Conservation (phyloP, 805 yeast genomes). For the Candida chauliodis region DNA sequence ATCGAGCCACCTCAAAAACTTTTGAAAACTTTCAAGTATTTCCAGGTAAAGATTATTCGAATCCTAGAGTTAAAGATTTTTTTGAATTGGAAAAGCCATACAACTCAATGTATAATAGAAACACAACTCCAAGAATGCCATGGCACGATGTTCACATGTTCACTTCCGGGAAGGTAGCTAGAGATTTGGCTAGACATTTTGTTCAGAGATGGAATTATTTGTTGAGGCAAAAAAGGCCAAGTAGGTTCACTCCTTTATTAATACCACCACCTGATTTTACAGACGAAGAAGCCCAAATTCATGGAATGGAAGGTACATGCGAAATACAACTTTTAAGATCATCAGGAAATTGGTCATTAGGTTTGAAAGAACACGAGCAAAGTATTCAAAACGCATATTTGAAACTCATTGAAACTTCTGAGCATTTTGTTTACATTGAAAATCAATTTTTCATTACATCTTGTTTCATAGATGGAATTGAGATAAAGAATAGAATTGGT, state of each 20-base stretch:
- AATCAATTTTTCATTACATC: constrained; percentile 93
- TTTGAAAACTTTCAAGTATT: constrained; percentile 59
- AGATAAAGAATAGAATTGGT: constrained; percentile 84
- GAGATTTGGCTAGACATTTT: constrained; percentile 90
- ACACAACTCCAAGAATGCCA: constrained; percentile 87
- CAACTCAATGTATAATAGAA: constrained; percentile 87
- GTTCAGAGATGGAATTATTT: constrained; percentile 97
- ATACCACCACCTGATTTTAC: constrained; percentile 91
- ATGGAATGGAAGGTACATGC: constrained; percentile 76
- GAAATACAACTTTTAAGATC: constrained; percentile 89
- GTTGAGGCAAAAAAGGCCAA: constrained; percentile 88
- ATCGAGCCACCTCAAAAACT: constrained; percentile 35
- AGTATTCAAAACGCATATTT: constrained; percentile 92
- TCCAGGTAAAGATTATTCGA: constrained; percentile 97
- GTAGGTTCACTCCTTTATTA: constrained; percentile 85
- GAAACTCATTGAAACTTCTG: constrained; percentile 84
- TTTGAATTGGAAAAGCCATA: constrained; percentile 77
- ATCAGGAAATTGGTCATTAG: constrained; percentile 90
- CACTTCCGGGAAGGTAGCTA: constrained; percentile 88
- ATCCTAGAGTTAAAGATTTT: constrained; percentile 91
- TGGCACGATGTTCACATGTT: constrained; percentile 99
- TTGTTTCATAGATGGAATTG: constrained; percentile 79
- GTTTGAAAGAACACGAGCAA: constrained; percentile 77
- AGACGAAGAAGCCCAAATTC: constrained; percentile 58
- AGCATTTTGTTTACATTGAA: constrained; percentile 90